A percentile compares a stretch with the other conserved stretches of the same genome.
Evolutionary conservation across 2,329 filamentous ascomycete genomes (phyloP).

Genomic region (Myriosclerotinia curreyana): DNA sequence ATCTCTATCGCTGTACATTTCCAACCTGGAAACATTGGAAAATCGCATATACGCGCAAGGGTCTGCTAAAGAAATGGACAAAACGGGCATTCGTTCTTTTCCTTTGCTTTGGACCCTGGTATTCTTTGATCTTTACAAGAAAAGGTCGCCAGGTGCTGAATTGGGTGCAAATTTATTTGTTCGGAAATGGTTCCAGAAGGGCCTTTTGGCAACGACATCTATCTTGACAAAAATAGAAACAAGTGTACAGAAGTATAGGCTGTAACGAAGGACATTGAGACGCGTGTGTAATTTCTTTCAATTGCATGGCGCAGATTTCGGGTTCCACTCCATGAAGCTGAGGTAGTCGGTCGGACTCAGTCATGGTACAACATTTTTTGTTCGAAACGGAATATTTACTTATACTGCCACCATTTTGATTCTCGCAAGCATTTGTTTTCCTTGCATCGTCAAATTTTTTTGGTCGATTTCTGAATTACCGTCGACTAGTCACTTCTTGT

Average conservation of each 20-base stretch:
- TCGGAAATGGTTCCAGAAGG: conserved; percentile 8
- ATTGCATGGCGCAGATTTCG: not conserved
- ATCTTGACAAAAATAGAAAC: not conserved
- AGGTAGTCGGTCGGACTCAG: not conserved
- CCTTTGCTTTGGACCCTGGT: not conserved
- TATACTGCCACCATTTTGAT: not conserved
- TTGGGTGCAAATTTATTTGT: not conserved
- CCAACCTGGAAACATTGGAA: conserved; percentile 54
- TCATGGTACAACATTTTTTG: not conserved
- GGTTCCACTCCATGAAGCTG: not conserved
- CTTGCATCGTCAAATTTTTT: not conserved
- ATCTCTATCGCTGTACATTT: conserved; percentile 49
- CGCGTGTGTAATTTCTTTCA: not conserved
- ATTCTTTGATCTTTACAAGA: not conserved
- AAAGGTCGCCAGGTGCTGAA: not conserved
- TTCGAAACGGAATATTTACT: no score
- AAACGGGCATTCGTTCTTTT: conserved; percentile 15
- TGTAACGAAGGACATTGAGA: not conserved
- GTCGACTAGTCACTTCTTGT: no score
- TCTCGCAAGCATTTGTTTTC: no score
- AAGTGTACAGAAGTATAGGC: not conserved
- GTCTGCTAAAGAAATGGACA: conserved; percentile 40
- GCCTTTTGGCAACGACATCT: not conserved
- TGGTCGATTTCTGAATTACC: not conserved
- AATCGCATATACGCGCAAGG: conserved; percentile 49